Percentiles rank a stretch among this genome's conserved stretches.
Evolutionary conservation across 352 stramenopile genomes (phyloP).

Genomic region (Phytopythium ostracodes): DNA sequence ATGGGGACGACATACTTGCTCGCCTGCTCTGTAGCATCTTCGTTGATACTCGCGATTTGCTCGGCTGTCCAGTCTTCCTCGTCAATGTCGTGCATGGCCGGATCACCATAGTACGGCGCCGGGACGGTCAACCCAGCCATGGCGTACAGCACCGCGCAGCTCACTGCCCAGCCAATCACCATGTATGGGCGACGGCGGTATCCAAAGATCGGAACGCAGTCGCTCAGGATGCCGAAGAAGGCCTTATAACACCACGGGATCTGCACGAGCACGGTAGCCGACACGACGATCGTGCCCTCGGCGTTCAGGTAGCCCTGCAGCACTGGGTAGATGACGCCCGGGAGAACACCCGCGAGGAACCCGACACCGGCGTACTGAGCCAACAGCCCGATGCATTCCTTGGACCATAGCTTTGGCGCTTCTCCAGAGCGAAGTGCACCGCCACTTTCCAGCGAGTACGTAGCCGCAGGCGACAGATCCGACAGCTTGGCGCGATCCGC

Average conservation of each 20-base stretch:
- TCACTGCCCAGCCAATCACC: slow-evolving; percentile 36
- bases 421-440: slow-evolving; percentile 33
- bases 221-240: slow-evolving; percentile 40
- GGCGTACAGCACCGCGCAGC: slow-evolving; percentile 24
- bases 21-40: slow-evolving; percentile 18
- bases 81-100: slow-evolving; percentile 26
- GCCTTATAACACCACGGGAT: slow-evolving; percentile 49
- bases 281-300: slow-evolving; percentile 37
- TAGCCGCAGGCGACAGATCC: neutral
- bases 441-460: slow-evolving; percentile 12
- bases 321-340: slow-evolving; percentile 40
- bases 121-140: slow-evolving; percentile 24
- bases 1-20: slow-evolving; percentile 42
- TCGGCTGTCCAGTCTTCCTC: slow-evolving; percentile 25
- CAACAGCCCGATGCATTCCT: slow-evolving; percentile 34
- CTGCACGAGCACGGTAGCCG: slow-evolving; percentile 37
- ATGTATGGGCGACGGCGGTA: slow-evolving; percentile 44
- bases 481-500: neutral
- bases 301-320: slow-evolving; percentile 46
- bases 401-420: slow-evolving; percentile 25
- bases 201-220: slow-evolving; percentile 40
- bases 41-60: slow-evolving; percentile 29
- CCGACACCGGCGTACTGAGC: slow-evolving; percentile 48
- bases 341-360: slow-evolving; percentile 31
- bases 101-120: slow-evolving; percentile 33